Percentiles rank a stretch among this genome's conserved stretches.
Conservation (phyloP, 352 stramenopile genomes). For the Phytophthora rubi region DNA sequence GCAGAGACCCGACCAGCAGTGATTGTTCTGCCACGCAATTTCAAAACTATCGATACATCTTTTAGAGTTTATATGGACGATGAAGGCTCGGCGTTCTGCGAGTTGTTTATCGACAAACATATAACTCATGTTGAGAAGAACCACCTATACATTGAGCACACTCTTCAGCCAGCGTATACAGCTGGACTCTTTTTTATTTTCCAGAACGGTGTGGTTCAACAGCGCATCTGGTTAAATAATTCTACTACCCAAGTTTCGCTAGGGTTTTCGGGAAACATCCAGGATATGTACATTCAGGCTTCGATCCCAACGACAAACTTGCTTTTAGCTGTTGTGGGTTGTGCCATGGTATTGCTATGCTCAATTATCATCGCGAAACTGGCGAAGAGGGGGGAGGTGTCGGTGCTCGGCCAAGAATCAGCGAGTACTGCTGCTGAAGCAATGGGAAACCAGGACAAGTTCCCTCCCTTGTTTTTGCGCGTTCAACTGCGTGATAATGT, state of each 20-base stretch:
- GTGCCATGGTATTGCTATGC: not conserved
- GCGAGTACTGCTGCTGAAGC: not conserved
- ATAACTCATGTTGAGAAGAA: slow-evolving; percentile 1
- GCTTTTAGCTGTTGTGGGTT: not conserved
- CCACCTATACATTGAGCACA: slow-evolving; percentile 3
- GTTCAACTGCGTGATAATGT: not conserved
- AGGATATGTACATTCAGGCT: not conserved
- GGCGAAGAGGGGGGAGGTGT: not conserved
- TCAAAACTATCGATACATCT: slow-evolving; percentile 5
- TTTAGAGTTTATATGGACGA: slow-evolving; percentile 1
- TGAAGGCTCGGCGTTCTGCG: not conserved
- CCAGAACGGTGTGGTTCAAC: not conserved
- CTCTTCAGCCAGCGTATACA: slow-evolving; percentile 1
- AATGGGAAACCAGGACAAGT: not conserved
- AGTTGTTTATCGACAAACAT: not conserved
- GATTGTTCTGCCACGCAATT: slow-evolving; percentile 13
- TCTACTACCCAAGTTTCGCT: not conserved
- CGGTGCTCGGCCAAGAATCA: not conserved
- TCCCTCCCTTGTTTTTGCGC: not conserved
- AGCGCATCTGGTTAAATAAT: not conserved
- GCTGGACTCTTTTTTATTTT: slow-evolving; percentile 9
- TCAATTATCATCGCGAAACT: not conserved
- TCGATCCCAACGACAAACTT: not conserved
- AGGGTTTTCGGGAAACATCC: not conserved
- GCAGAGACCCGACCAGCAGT: slow-evolving; percentile 2